Base-by-base conservation (phyloP, 1,139 yeast genomes). In the Scheffersomyces illinoinensis region DNA sequence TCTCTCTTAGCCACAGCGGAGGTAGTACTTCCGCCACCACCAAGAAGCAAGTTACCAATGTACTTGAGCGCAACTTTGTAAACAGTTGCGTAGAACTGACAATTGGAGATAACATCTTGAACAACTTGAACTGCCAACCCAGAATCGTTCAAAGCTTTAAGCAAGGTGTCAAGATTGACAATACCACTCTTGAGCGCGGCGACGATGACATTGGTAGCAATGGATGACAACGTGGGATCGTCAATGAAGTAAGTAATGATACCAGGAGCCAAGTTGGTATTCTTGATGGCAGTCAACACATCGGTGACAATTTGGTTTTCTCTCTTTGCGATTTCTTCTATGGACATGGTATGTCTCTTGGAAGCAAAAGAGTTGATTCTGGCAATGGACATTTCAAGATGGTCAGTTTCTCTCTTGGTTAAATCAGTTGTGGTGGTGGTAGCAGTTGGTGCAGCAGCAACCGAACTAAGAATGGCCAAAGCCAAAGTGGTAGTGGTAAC, bases 271-370 rank as follows among this genome's bases (percentile, higher is more conserved):
- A 79, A 72, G 58, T 74, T 67, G n/a, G 83, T 76, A 59, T 71
- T 64, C 64, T 76, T 75, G 58, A 80, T 74, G 56, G 78, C 77
- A 26, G 72, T 68, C 67, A 80, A 78, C 51, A 80, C 75, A 61
- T 78, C 77, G 55, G 84, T 80, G 55, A 80, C 82, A 64, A 78
- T 79, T 56, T 74, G 74, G 59, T 68, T 68, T 63, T 79, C 84
- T 76, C 84, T 78, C 58, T 73, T 71, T 14, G 69, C 68, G 24
- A 78, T 63, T 58, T 76, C 78, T 5, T 58, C 64, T 7, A 62
- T 63, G 17, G 73, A 57, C 62, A 71, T 66, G 14, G 65, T 53
- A 52, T 69, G 71, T 71, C 81, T 77, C 66, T 77, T 77, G 55
- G 65, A 70, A 19, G 65, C 61, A 65, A 67, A 72, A 19, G 68